Evolutionary conservation across 2,329 filamentous ascomycete species (phyloP).

Genomic region (Sporothrix curviconia): DNA sequence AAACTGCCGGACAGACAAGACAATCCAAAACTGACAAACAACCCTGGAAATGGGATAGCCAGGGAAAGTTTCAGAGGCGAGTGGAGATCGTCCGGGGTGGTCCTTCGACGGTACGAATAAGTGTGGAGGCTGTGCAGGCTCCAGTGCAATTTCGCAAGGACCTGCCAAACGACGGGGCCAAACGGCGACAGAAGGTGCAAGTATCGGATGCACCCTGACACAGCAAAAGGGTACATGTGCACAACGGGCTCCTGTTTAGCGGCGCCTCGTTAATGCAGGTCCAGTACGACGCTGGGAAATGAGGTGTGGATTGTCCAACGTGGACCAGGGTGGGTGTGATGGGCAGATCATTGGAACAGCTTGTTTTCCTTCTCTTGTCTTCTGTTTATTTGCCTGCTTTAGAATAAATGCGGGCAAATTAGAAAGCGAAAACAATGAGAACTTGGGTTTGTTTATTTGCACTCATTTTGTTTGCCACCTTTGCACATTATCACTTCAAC

Average conservation of each 20-base stretch:
- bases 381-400: not conserved
- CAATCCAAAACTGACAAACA: not conserved
- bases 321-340: not conserved
- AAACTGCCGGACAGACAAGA: not conserved
- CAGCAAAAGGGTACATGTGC: not conserved
- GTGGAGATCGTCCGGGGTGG: not conserved
- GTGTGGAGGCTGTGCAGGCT: not conserved
- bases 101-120: not conserved
- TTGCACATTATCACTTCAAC: too few species aligned
- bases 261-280: not conserved
- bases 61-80: not conserved
- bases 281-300: constrained; percentile 9
- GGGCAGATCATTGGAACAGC: not conserved
- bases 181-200: not conserved
- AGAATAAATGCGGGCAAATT: not conserved
- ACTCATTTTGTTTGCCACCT: too few species aligned
- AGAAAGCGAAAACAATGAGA: not conserved
- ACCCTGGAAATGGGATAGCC: not conserved
- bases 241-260: not conserved
- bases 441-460: too few species aligned
- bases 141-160: constrained; percentile 9
- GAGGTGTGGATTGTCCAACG: constrained; percentile 4
- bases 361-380: not conserved
- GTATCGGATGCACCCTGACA: not conserved
- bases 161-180: too few species aligned